A percentile compares a stretch with the other conserved stretches of the same genome.
phyloP scores from a whole-genome alignment of 140 eudicot species.

The Flaveria floridana region DNA sequence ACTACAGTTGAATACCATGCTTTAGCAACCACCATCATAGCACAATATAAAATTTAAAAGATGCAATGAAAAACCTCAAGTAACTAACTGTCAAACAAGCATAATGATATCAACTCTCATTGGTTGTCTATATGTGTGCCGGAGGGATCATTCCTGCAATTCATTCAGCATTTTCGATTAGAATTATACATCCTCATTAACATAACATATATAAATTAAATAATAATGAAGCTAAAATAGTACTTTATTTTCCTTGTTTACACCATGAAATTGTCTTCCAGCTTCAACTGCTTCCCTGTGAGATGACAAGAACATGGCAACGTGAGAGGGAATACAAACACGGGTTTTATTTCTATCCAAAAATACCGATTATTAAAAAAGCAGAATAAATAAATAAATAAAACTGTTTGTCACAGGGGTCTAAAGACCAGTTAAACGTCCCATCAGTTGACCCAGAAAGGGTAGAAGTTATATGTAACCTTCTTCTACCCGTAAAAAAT shows the following conservation, averaged over 20 bases:
- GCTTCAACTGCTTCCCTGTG: slow-evolving; percentile 94
- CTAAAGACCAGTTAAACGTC: not conserved
- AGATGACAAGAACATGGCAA: slow-evolving; percentile 11
- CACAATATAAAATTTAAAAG: slow-evolving; percentile 14
- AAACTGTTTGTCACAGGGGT: not conserved
- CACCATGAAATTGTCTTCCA: slow-evolving; percentile 65
- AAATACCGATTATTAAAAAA: not conserved
- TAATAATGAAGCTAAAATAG: not conserved
- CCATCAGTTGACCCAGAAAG: not conserved
- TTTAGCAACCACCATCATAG: not conserved
- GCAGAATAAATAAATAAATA: not conserved
- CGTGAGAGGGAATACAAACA: not conserved
- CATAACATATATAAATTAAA: not conserved
- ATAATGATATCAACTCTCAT: slow-evolving; percentile 2
- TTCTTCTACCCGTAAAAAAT: not conserved
- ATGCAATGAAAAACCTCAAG: not conserved
- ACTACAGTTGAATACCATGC: not conserved
- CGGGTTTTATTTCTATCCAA: not conserved
- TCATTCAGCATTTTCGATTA: not conserved
- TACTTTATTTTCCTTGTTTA: slow-evolving; percentile 36
- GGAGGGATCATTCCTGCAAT: slow-evolving; percentile 21
- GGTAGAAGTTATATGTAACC: not conserved
- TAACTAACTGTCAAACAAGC: slow-evolving; percentile 2
- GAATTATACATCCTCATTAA: not conserved
- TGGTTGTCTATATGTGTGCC: not conserved